phyloP scores from a whole-genome alignment of 192 early-diverging fungal species.

The Thoreauomyces humboldtii region DNA sequence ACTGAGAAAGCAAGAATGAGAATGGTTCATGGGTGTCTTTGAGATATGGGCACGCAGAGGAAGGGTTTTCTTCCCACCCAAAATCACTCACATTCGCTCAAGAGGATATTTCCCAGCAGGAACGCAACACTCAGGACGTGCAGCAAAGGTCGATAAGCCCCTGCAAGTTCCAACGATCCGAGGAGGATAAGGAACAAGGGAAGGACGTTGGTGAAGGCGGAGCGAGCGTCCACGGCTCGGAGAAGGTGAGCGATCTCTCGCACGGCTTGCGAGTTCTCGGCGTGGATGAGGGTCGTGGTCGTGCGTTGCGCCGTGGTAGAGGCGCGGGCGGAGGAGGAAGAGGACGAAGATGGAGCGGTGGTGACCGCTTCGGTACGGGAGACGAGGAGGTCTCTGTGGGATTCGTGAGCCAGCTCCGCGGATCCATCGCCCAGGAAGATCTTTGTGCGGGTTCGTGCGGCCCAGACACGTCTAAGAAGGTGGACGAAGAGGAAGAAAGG shows the following conservation, averaged over 20 bases:
- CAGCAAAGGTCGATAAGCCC: conserved; percentile 30
- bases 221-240: conserved; percentile 24
- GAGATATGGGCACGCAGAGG: too few relatives aligned
- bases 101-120: conserved; percentile 24
- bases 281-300: conserved; percentile 20
- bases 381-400: conserved; percentile 29
- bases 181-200: conserved; percentile 32
- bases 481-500: neutral
- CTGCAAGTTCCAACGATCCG: conserved; percentile 31
- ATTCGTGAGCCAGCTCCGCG: conserved; percentile 21
- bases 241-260: conserved; percentile 8
- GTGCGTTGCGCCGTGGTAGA: too few relatives aligned
- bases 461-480: conserved; percentile 29
- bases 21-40: too few relatives aligned
- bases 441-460: conserved; percentile 24
- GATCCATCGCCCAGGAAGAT: conserved; percentile 40
- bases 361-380: conserved; percentile 10
- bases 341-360: too few relatives aligned
- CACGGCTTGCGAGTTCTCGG: conserved; percentile 3
- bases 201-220: conserved; percentile 14
- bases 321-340: neutral
- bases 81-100: conserved; percentile 21
- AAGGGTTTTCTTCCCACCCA: too few relatives aligned
- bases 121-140: conserved; percentile 31
- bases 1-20: too few relatives aligned